A percentile compares a stretch with the other conserved stretches of the same genome.
These are phyloP conservation scores for Trametes hirsuta DNA, from an alignment of 1,284 basidiomycete species.

Conservation along the genomic window DNA sequence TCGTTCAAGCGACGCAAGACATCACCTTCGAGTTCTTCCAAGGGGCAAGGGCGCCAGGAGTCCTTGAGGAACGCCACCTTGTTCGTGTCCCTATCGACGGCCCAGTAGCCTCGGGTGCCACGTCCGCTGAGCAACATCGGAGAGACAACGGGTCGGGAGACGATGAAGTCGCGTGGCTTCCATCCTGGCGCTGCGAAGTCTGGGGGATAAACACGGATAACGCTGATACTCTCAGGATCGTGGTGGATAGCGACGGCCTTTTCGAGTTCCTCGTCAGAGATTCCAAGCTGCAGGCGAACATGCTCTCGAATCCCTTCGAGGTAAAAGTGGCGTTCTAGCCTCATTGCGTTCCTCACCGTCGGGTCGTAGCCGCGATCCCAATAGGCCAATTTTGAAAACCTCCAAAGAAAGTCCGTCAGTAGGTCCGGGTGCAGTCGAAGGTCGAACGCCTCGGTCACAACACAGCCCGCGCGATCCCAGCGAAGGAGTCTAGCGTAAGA, in stretches of 20 bases:
- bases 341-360: neutral
- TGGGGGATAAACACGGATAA: neutral
- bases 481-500: conserved; percentile 7
- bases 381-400: neutral
- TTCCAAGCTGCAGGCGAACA: neutral
- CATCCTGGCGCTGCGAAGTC: neutral
- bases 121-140: neutral
- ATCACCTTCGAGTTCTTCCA: neutral
- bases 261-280: neutral
- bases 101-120: conserved; percentile 11
- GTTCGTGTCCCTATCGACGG: neutral
- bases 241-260: conserved; percentile 1
- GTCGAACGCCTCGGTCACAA: conserved; percentile 9
- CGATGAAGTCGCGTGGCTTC: neutral
- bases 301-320: neutral
- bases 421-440: conserved; percentile 1
- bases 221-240: neutral
- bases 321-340: conserved; percentile 1
- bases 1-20: neutral
- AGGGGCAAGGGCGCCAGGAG: conserved; percentile 2
- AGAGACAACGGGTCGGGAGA: conserved; percentile 7
- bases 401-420: conserved; percentile 7
- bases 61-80: conserved; percentile 14
- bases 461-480: conserved; percentile 14
- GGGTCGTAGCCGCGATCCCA: conserved; percentile 5